phyloP scores from a whole-genome alignment of 306 rosid species.

The Sesbania bispinosa region DNA sequence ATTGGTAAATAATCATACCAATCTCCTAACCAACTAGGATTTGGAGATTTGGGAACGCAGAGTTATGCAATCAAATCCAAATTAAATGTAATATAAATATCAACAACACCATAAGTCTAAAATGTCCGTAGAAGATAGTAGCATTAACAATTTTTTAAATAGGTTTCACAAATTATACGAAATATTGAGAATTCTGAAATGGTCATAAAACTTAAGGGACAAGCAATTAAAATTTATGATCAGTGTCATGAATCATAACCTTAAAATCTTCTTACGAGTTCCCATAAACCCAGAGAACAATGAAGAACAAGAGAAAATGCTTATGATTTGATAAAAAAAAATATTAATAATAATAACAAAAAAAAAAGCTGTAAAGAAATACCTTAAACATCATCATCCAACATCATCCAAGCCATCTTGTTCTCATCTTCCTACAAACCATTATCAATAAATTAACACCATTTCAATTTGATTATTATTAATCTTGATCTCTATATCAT shows the following conservation, averaged over 20 bases:
- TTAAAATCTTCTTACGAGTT: not conserved
- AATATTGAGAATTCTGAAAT: not conserved
- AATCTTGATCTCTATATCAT: too few relatives aligned
- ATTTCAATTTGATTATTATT: too few relatives aligned
- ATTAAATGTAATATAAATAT: not conserved
- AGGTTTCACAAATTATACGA: not conserved
- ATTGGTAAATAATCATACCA: not conserved
- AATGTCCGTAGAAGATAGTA: not conserved
- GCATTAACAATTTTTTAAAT: not conserved
- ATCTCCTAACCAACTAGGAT: not conserved
- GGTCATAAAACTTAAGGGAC: not conserved
- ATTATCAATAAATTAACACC: too few relatives aligned
- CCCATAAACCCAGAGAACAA: not conserved
- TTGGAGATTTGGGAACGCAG: not conserved
- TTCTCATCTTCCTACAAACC: too few relatives aligned
- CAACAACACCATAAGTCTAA: not conserved
- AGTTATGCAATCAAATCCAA: not conserved
- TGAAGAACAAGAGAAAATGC: not conserved
- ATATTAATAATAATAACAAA: too few relatives aligned
- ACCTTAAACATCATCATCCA: too few relatives aligned
- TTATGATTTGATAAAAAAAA: not conserved
- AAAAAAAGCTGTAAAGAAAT: too few relatives aligned
- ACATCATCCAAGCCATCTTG: too few relatives aligned
- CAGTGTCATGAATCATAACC: not conserved
- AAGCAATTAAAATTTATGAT: not conserved